Percentiles rank a stretch among this genome's conserved stretches.
Evolutionary conservation across 805 yeast genomes (phyloP).

Genomic region (Sugiyamaella americana): DNA sequence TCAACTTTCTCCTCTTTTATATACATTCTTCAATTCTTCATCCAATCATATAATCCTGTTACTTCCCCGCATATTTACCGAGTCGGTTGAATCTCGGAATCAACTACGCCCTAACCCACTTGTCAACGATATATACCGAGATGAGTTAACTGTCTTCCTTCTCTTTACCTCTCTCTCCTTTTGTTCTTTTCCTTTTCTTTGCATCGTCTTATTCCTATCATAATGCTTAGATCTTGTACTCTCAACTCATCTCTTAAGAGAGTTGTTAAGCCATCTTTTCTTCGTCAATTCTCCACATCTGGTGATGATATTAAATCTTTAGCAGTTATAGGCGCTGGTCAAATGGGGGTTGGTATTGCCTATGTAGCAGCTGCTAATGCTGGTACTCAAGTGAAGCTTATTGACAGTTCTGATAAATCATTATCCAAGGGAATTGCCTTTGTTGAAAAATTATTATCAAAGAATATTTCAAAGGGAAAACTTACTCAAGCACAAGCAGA

Average conservation of each 20-base stretch:
- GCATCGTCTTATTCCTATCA: no score
- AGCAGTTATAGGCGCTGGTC: slow-evolving; percentile 40
- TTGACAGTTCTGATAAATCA: slow-evolving; percentile 32
- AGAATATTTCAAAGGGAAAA: slow-evolving; percentile 34
- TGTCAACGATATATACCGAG: no score
- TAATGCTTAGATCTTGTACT: no score
- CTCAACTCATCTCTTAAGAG: background rate
- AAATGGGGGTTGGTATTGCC: slow-evolving; percentile 42
- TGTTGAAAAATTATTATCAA: slow-evolving; percentile 34
- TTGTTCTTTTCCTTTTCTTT: no score
- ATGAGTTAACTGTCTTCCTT: no score
- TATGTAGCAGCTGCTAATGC: slow-evolving; percentile 38
- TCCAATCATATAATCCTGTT: no score
- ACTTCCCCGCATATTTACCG: no score
- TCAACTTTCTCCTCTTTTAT: no score
- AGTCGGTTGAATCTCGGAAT: no score
- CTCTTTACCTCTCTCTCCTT: no score
- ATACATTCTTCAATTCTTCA: no score
- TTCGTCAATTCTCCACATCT: background rate
- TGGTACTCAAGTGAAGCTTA: slow-evolving; percentile 31
- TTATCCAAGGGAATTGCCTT: slow-evolving; percentile 32
- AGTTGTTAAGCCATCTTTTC: background rate
- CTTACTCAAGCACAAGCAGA: slow-evolving; percentile 30
- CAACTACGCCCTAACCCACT: no score
- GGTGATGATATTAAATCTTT: slow-evolving; percentile 19